Evolutionary conservation across 2,329 filamentous ascomycete species (phyloP), one percentile per base, ranked within the genome.

Genomic region (Colletotrichum sojae): DNA sequence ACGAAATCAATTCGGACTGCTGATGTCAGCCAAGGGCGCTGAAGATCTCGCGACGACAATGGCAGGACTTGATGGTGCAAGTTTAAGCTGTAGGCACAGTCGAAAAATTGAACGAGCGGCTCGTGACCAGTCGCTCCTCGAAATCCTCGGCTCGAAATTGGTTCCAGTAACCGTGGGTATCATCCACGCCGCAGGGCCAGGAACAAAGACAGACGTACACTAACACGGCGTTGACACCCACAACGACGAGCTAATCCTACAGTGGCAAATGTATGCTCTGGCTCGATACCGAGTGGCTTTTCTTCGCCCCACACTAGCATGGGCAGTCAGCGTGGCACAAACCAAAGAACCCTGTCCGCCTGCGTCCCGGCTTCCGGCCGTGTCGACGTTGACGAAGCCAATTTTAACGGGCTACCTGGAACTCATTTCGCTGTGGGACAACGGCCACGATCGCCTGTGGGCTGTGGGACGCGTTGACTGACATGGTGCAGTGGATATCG

Each of bases 351-450:
- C 62, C 54, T 51, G 56, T 31, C 49, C 18, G 18, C 45, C 51
- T 20, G 61, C 27, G 63, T 59, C 56, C 55, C 54, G 60, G 48
- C 61, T 27, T 31, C 49, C 55, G 53, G 46, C 63, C 48, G 45
- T 45, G 9, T 46, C 25, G 18, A 55, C 31, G 18, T 54, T 52
- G 25, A 56, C 31, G 55, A 56, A 39, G 51, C 63, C 43, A 66
- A 67, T 67, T 49, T 67, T 39, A 56, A 56, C 16, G 43, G 39
- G 63, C 18, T 40, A 60, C 45, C 51, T 67, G 49, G 27, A 66
- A 45, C 51, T 60, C 36, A 59, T 69, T 60, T 56, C 51, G 51
- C 49, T n/a, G 48, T 22, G 36, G 25, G 39, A 56, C 43, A 36
- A 39, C 31, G 45, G 55, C 25, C 43, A 66, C 18, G 51, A 56